These are phyloP conservation scores for Pseudozyma thailandica DNA, from an alignment of 1,284 basidiomycete species.

Conservation along the genomic window DNA sequence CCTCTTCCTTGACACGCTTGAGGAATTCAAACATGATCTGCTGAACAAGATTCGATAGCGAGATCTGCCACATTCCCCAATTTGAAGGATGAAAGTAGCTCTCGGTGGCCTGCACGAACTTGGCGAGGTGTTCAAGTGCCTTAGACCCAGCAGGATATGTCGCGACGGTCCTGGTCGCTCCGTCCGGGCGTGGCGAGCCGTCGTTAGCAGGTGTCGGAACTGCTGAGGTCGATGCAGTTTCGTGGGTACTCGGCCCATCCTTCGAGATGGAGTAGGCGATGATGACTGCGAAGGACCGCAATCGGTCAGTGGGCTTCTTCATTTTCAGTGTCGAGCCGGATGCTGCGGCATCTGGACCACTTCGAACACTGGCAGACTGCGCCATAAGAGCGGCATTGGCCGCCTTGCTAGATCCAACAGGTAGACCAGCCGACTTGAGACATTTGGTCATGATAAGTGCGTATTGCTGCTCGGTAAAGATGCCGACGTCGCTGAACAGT, in stretches of 20 bases:
- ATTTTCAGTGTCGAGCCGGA: conserved; percentile 78
- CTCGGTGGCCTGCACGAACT: conserved; percentile 90
- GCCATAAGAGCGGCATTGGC: conserved; percentile 61
- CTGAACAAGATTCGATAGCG: conserved; percentile 84
- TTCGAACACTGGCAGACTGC: conserved; percentile 59
- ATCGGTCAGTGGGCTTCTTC: conserved; percentile 79
- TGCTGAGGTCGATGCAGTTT: conserved; percentile 26
- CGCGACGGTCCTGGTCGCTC: conserved; percentile 23
- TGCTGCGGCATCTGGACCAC: conserved; percentile 72
- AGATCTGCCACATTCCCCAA: conserved; percentile 69
- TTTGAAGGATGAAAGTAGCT: conserved; percentile 84
- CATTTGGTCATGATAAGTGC: conserved; percentile 86
- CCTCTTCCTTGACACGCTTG: conserved; percentile 74
- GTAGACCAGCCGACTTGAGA: conserved; percentile 79
- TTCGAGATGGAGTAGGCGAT: conserved; percentile 90
- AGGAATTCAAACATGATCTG: conserved; percentile 83
- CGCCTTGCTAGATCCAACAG: conserved; percentile 72
- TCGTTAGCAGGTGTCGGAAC: conserved; percentile 29
- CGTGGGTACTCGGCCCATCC: conserved; percentile 74
- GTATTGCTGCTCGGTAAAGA: conserved; percentile 89
- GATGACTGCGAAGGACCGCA: conserved; percentile 82
- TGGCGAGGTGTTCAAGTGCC: conserved; percentile 87
- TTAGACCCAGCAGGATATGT: conserved; percentile 84
- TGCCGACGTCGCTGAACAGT: conserved; percentile 80
- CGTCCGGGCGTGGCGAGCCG: conserved; percentile 7